phyloP scores from a whole-genome alignment of 139 green algal genomes.

The Gonium pectorale region DNA sequence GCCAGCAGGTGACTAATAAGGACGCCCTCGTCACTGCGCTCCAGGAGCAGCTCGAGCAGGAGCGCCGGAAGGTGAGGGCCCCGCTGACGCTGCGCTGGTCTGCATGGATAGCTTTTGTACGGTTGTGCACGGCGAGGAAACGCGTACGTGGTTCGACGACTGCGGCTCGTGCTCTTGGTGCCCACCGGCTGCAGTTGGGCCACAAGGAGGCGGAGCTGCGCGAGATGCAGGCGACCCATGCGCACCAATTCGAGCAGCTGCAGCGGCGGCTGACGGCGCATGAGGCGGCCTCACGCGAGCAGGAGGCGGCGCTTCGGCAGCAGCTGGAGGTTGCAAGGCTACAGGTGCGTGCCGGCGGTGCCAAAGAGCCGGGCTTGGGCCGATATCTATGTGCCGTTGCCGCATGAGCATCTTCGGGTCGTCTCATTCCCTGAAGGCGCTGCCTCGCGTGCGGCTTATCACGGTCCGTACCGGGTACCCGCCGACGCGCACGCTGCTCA shows the following conservation, averaged over 20 bases:
- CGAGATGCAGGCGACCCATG: neutral
- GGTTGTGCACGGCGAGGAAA: neutral
- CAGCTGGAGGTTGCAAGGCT: neutral
- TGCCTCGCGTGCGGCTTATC: no score
- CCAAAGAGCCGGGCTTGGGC: no score
- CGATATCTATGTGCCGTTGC: no score
- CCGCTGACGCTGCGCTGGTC: neutral
- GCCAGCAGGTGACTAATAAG: constrained; percentile 14
- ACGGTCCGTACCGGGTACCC: no score
- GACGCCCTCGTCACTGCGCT: neutral
- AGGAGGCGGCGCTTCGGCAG: constrained; percentile 7
- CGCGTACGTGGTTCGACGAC: no score
- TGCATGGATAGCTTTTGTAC: neutral
- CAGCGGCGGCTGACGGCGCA: constrained; percentile 18
- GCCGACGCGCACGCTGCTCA: no score
- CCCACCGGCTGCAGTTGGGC: constrained; percentile 4
- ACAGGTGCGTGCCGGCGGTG: constrained; percentile 20
- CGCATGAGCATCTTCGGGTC: no score
- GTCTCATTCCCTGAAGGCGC: no score
- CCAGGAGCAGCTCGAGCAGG: constrained; percentile 24
- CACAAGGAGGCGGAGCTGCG: constrained; percentile 16
- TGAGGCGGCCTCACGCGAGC: neutral
- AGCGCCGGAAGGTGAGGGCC: neutral
- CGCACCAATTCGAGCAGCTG: neutral
- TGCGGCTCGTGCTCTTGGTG: no score